These are phyloP conservation scores for Oidiodendron maius DNA, from an alignment of 495 filamentous ascomycete genomes.

Conservation along the genomic window DNA sequence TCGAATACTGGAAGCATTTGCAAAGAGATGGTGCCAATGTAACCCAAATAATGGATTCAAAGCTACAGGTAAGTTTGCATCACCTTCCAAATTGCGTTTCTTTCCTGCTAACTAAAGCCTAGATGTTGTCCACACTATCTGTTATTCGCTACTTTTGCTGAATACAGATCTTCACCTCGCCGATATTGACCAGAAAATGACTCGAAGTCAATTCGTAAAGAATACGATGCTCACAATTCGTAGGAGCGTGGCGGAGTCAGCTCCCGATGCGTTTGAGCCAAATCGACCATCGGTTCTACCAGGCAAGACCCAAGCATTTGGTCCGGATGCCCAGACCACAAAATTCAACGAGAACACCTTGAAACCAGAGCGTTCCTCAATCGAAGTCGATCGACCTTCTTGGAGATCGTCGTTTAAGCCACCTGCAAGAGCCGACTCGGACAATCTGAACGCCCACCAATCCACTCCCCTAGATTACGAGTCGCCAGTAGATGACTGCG, in stretches of 20 bases:
- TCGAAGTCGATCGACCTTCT: conserved; percentile 34
- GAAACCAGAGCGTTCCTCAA: conserved; percentile 30
- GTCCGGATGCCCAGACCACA: conserved; percentile 11
- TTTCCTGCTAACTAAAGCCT: conserved; percentile 13
- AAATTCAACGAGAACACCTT: conserved; percentile 1
- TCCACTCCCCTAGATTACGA: conserved; percentile 23
- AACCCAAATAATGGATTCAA: conserved; percentile 96
- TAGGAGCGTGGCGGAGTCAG: conserved; percentile 64
- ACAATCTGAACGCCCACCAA: conserved; percentile 3
- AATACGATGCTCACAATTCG: conserved; percentile 92
- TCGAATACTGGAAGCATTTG: conserved; percentile 83
- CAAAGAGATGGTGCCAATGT: conserved; percentile 86
- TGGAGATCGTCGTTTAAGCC: conserved; percentile 24
- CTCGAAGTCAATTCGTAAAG: conserved; percentile 84
- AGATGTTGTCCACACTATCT: conserved; percentile 97
- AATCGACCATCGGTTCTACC: conserved; percentile 34
- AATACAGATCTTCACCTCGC: conserved; percentile 96
- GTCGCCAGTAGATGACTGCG: conserved; percentile 35
- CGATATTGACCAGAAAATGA: conserved; percentile 96
- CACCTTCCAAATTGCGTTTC: background rate
- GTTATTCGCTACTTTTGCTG: conserved; percentile 88
- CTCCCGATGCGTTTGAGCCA: conserved; percentile 57
- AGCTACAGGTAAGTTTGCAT: conserved; percentile 57
- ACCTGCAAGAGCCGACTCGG: conserved; percentile 36
- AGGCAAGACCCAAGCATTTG: conserved; percentile 23